Percentiles rank a stretch among this genome's conserved stretches.
phyloP scores from a whole-genome alignment of 768 basidiomycete species.

The Pleurotus ostreatus region DNA sequence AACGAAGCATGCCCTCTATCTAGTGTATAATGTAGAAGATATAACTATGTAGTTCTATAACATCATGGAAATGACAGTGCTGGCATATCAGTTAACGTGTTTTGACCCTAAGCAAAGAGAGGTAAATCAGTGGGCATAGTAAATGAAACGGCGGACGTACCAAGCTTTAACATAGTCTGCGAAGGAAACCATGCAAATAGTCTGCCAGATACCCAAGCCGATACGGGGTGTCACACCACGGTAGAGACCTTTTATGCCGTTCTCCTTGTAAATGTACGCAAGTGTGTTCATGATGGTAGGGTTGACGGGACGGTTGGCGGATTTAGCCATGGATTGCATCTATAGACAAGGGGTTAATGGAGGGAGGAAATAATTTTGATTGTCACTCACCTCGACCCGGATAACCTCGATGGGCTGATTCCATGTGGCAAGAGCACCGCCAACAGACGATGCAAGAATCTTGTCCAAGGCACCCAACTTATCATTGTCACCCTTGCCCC shows the following conservation, averaged over 20 bases:
- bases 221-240: slow-evolving; percentile 97
- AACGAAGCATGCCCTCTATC: slow-evolving; percentile 1
- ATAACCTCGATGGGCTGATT: slow-evolving; percentile 99
- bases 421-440: slow-evolving; percentile 97
- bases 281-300: slow-evolving; percentile 90
- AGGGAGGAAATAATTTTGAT: neutral
- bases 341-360: slow-evolving; percentile 26
- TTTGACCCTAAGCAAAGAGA: slow-evolving; percentile 31
- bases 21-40: neutral
- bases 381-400: slow-evolving; percentile 77
- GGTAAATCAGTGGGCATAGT: neutral
- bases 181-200: slow-evolving; percentile 97
- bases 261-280: slow-evolving; percentile 92
- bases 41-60: slow-evolving; percentile 1
- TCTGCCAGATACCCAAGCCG: slow-evolving; percentile 95
- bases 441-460: slow-evolving; percentile 82
- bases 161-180: slow-evolving; percentile 94
- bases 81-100: slow-evolving; percentile 17
- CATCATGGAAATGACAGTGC: neutral
- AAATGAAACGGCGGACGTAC: slow-evolving; percentile 29
- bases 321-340: slow-evolving; percentile 99
- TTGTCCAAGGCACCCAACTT: slow-evolving; percentile 77
- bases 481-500: slow-evolving; percentile 77
- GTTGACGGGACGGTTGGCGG: slow-evolving; percentile 81
- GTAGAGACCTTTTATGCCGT: slow-evolving; percentile 95